Conservation (phyloP, 2,329 filamentous ascomycete genomes). For the Calonectria hawksworthii region DNA sequence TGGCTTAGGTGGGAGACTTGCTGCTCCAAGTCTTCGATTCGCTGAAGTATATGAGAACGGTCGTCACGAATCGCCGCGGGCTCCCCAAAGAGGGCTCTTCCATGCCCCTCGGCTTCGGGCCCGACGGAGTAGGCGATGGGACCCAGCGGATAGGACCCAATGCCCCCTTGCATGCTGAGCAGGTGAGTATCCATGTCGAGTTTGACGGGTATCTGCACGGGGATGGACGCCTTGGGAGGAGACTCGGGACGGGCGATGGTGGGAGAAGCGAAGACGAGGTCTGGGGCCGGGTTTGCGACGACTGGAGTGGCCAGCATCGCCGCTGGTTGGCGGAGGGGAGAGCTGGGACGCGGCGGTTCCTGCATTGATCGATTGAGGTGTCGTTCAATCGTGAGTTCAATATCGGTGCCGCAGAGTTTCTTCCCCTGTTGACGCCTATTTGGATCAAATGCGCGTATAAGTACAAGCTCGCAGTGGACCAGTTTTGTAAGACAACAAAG, state of each 20-base stretch:
- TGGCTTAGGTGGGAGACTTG: not conserved
- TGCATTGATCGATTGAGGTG: constrained; percentile 36
- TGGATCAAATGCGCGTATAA: not conserved
- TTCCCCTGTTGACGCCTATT: constrained; percentile 29
- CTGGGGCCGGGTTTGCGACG: not conserved
- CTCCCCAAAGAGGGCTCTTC: not conserved
- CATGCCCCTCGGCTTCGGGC: not conserved
- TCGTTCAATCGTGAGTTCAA: constrained; percentile 35
- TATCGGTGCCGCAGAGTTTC: constrained; percentile 26
- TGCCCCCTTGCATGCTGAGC: too few species aligned
- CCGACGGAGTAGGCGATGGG: not conserved
- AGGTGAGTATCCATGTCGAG: not conserved
- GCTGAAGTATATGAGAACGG: not conserved
- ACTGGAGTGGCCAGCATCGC: not conserved
- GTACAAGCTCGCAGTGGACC: not conserved
- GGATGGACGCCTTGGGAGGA: not conserved
- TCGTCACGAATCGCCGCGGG: not conserved
- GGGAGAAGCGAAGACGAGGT: not conserved
- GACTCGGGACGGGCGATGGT: not conserved
- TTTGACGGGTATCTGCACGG: not conserved
- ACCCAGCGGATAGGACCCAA: not conserved
- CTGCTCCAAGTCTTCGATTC: not conserved
- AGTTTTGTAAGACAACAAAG: not conserved
- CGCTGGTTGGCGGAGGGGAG: not conserved
- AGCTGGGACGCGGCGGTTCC: not conserved